Conservation (phyloP, 805 yeast species). For the Lachancea fermentati region DNA sequence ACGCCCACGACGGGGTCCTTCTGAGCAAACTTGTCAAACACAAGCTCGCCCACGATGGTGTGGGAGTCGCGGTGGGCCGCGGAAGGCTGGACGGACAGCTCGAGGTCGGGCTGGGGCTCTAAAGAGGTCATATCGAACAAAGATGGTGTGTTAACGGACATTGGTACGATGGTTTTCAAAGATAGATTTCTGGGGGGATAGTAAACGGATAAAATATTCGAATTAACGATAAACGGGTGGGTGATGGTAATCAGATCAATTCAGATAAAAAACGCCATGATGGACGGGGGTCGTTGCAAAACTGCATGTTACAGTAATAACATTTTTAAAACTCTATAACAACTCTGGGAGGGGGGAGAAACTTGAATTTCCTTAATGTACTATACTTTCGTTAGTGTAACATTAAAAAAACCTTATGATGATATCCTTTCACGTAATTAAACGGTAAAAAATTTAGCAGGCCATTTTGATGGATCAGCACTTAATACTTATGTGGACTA, state of each 20-base stretch:
- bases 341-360: slow-evolving; percentile 2
- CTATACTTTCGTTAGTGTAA: slow-evolving; percentile 4
- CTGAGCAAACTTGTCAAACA: slow-evolving; percentile 24
- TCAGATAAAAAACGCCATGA: slow-evolving; percentile 6
- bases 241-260: background rate
- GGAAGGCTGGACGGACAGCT: background rate
- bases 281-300: slow-evolving; percentile 10
- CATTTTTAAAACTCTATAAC: slow-evolving; percentile 5
- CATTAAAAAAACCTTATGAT: slow-evolving; percentile 9
- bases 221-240: too few species aligned
- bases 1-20: slow-evolving; percentile 10
- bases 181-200: background rate
- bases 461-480: slow-evolving; percentile 16
- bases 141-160: slow-evolving; percentile 9
- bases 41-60: slow-evolving; percentile 22
- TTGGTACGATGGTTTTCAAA: background rate
- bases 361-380: slow-evolving; percentile 1
- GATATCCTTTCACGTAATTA: slow-evolving; percentile 9
- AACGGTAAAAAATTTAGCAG: slow-evolving; percentile 20
- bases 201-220: background rate
- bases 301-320: slow-evolving; percentile 4
- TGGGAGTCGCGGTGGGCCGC: slow-evolving; percentile 3
- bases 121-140: slow-evolving; percentile 8
- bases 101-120: slow-evolving; percentile 4
- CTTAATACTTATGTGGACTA: background rate